Evolutionary conservation across 164 flowering plant species (phyloP).

Genomic region (Macadamia integrifolia): DNA sequence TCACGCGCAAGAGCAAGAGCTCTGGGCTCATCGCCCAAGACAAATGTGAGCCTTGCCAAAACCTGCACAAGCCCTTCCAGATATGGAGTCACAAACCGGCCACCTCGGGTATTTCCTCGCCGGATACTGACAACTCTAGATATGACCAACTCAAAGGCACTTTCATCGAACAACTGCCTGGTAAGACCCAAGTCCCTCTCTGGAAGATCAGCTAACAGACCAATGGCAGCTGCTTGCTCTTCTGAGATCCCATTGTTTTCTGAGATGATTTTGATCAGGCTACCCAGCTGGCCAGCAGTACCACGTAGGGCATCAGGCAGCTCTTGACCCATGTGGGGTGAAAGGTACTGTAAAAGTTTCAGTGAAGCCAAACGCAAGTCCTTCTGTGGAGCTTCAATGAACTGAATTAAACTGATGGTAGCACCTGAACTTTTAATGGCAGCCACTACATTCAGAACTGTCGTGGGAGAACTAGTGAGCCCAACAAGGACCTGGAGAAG

Average conservation of each 20-base stretch:
- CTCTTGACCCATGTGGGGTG: slow-evolving; percentile 86
- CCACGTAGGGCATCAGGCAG: slow-evolving; percentile 75
- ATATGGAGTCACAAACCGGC: slow-evolving; percentile 75
- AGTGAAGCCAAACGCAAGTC: slow-evolving; percentile 80
- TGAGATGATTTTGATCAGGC: slow-evolving; percentile 54
- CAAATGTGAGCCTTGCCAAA: slow-evolving; percentile 77
- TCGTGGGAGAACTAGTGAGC: slow-evolving; percentile 56
- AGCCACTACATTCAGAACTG: slow-evolving; percentile 56
- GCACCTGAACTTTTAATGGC: slow-evolving; percentile 96
- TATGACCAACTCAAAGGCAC: slow-evolving; percentile 51
- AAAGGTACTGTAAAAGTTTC: slow-evolving; percentile 75
- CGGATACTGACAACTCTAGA: slow-evolving; percentile 42
- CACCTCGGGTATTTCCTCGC: slow-evolving; percentile 67
- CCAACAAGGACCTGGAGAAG: slow-evolving; percentile 97
- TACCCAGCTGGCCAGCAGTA: slow-evolving; percentile 71
- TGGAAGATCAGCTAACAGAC: slow-evolving; percentile 85
- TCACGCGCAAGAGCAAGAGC: slow-evolving; percentile 58
- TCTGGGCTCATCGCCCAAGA: slow-evolving; percentile 48
- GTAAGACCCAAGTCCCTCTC: slow-evolving; percentile 81
- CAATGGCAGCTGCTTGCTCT: slow-evolving; percentile 88
- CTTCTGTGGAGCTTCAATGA: slow-evolving; percentile 82
- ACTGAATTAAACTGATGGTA: slow-evolving; percentile 82
- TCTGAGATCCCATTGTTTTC: slow-evolving; percentile 65
- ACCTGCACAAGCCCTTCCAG: slow-evolving; percentile 80
- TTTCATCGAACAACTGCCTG: slow-evolving; percentile 64